A percentile compares a stretch with the other conserved stretches of the same genome.
Conservation (phyloP, 345 rosid species). For the Eucalyptus victrix region DNA sequence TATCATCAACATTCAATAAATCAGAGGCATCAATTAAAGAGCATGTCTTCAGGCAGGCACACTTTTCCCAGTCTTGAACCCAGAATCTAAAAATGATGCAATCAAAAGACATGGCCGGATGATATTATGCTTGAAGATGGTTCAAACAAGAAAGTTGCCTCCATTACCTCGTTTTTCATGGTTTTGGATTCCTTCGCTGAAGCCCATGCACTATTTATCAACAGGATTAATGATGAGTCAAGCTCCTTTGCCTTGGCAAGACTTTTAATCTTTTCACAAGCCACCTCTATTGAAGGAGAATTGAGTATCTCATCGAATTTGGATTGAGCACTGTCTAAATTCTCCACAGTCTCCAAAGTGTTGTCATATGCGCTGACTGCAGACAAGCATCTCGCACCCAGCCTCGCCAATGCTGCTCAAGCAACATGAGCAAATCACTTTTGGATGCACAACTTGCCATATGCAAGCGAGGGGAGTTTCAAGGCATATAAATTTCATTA, state of each 20-base stretch:
- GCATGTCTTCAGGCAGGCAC: neutral
- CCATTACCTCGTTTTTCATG: slow-evolving; percentile 59
- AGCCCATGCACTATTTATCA: slow-evolving; percentile 82
- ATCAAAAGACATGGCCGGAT: neutral
- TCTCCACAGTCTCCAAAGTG: slow-evolving; percentile 61
- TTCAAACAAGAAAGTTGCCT: neutral
- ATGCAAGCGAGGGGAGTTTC: neutral
- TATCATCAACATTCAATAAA: neutral
- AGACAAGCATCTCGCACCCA: slow-evolving; percentile 76
- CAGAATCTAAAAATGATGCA: neutral
- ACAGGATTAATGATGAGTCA: slow-evolving; percentile 75
- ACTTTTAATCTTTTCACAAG: slow-evolving; percentile 81
- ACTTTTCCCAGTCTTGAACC: neutral
- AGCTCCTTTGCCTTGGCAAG: slow-evolving; percentile 82
- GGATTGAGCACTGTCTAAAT: slow-evolving; percentile 68
- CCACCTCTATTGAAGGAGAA: slow-evolving; percentile 64
- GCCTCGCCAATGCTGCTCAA: slow-evolving; percentile 67
- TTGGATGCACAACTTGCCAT: neutral
- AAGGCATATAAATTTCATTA: neutral
- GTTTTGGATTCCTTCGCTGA: slow-evolving; percentile 79
- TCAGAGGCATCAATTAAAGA: neutral
- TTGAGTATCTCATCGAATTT: slow-evolving; percentile 82
- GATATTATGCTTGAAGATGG: neutral
- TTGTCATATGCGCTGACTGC: slow-evolving; percentile 78
- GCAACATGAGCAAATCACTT: neutral